phyloP scores from a whole-genome alignment of 2,329 filamentous ascomycete species.

The Hirsutella minnesotensis region DNA sequence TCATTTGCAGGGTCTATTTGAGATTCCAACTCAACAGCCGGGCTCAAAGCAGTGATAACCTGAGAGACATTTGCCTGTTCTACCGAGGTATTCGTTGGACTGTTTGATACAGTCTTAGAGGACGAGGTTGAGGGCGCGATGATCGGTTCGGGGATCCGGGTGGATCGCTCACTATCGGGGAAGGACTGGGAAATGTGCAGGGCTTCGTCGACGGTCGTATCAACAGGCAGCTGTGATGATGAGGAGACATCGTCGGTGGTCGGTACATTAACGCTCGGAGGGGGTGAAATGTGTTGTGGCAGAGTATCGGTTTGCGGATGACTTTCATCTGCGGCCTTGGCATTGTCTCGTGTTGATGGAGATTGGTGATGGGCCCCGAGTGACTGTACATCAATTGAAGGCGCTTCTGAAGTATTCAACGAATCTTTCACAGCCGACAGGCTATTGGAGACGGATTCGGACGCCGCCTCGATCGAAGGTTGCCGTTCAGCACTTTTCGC shows the following conservation, averaged over 20 bases:
- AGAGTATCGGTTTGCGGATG: too few species aligned
- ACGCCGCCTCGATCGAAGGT: neutral
- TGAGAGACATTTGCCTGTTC: neutral
- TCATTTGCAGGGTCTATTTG: neutral
- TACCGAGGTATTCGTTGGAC: too few species aligned
- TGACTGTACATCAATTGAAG: neutral
- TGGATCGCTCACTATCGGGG: too few species aligned
- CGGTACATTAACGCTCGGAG: too few species aligned
- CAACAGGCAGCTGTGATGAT: too few species aligned
- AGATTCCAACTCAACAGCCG: neutral
- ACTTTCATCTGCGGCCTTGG: too few species aligned
- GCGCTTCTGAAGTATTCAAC: neutral
- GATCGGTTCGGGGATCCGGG: neutral
- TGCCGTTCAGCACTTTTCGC: conserved; percentile 3
- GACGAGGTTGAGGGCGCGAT: neutral
- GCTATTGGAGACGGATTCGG: neutral
- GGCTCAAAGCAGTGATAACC: too few species aligned
- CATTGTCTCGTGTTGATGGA: neutral
- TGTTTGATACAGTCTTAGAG: too few species aligned
- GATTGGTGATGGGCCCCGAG: neutral
- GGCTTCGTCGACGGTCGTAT: too few species aligned
- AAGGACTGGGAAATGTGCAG: too few species aligned
- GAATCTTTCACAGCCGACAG: neutral
- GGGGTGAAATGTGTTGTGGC: too few species aligned
- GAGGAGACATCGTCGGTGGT: too few species aligned